Evolutionary conservation across 2,329 filamentous ascomycete genomes (phyloP).

Genomic region (Fusarium irregulare): DNA sequence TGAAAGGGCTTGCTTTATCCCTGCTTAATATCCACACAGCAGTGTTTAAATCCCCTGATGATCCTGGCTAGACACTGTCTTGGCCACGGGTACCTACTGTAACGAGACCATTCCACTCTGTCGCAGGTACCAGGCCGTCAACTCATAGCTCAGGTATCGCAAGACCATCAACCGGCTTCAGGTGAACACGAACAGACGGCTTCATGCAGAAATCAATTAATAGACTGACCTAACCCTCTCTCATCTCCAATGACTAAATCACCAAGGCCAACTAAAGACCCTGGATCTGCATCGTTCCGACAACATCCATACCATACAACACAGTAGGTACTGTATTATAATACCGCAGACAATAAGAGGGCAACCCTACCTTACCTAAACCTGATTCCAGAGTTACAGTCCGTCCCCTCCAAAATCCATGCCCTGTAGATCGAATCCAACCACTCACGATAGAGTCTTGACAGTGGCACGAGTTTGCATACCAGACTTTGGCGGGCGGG

Average conservation of each 20-base stretch:
- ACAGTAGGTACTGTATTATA: neutral
- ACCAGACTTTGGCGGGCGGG: conserved; percentile 32
- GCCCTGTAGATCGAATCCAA: neutral
- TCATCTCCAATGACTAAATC: neutral
- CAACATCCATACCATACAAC: neutral
- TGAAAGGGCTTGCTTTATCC: conserved; percentile 19
- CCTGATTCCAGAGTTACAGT: conserved; percentile 13
- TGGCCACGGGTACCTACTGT: conserved; percentile 8
- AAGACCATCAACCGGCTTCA: conserved; percentile 37
- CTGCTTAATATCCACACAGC: conserved; percentile 21
- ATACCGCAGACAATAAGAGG: neutral
- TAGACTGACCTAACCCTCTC: neutral
- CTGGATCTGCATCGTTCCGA: conserved; percentile 1
- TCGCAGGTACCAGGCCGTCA: neutral
- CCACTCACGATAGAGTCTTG: conserved; percentile 30
- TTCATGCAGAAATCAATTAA: conserved; percentile 2
- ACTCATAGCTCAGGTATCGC: conserved; percentile 30
- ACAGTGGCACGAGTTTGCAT: conserved; percentile 41
- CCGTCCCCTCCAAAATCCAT: conserved; percentile 16
- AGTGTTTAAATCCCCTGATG: conserved; percentile 33
- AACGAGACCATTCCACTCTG: neutral
- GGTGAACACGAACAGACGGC: conserved; percentile 38
- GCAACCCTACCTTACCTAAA: conserved; percentile 4
- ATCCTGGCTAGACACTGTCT: conserved; percentile 29
- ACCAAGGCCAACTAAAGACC: neutral